Evolutionary conservation across 768 basidiomycete species (phyloP), one percentile per base, ranked within the genome.

Genomic region (Mycena rosella): DNA sequence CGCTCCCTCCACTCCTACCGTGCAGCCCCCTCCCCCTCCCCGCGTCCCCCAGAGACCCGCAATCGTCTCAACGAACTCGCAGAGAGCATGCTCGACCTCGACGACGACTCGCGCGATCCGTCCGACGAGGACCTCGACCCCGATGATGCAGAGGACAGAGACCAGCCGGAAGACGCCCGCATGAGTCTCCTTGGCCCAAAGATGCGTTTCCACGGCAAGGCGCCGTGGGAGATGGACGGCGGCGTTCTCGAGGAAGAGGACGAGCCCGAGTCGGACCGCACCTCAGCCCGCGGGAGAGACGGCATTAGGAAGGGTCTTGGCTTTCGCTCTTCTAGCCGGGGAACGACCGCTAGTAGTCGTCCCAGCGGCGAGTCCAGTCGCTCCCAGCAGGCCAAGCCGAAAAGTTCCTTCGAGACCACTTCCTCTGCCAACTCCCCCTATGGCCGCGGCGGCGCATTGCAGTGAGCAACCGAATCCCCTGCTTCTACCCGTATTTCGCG

Each of bases 181-280:
- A 87, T 94, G 78, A 93, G 91, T 73, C 80, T 90, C 53, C 87
- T 91, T 36, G 94, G 94, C n/a, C 93, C 93, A 32, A 93, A 88
- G 78, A 92, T 94, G 86, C 88, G 89, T 56, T 88, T 93, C 74
- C 91, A 93, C 77, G 92, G 91, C 68, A 90, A 86, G 27, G 91
- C 93, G 20, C 93, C 93, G 44, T 95, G 93, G 93, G 93, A 94
- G 78, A 78, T 85, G 40, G 91, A 88, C 54, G 87, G 84, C 17
- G 84, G 81, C 40, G 42, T 78, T 5, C 63, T 84, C 3, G 77
- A 82, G 32, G 85, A 84, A 73, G 87, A 83, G 34, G 82, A 83
- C 29, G 88, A 88, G 53, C 72, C 79, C 2, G 84, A 86, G 45
- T 72, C 79, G 5, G 84, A 86, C 44, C 80, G 80, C 5, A 82